Evolutionary conservation across 1,284 basidiomycete genomes (phyloP), one percentile per base, ranked within the genome.

Genomic region (Boletus semigastroideus): DNA sequence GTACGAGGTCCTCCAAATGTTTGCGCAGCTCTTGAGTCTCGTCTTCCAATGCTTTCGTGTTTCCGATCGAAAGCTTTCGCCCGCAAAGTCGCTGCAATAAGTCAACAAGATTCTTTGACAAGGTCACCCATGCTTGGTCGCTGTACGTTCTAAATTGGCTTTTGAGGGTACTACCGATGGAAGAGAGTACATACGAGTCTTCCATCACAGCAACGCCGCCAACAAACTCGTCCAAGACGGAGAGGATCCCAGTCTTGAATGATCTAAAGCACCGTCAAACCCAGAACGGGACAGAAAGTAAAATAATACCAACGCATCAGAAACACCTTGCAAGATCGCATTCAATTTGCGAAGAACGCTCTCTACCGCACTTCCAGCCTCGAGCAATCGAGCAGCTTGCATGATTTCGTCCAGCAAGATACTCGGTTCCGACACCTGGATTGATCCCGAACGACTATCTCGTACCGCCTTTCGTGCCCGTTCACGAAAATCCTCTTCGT

Each of bases 401-500:
- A 86, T 67, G 17, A 90, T 64, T 36, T 84, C 81, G 36, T 83
- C 78, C 42, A 86, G 60, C 5, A 76, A 74, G 9, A 72, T 60
- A 46, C 79, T 79, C 1, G 78, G 77, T 37, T 84, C 81, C 1
- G 78, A 78, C 7, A 65, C 63, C 10, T 71, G 65, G 19, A 71
- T 62, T 22, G 73, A 65, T 49, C 77, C 73, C 14, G 58, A 65
- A 36, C 60, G 60, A 42, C 59, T 66, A 48, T 66, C 59, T 37
- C 64, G 64, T 51, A 84, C 71, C n/a, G 80, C 61, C 56, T 66
- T 71, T 13, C 75, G 73, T 16, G 80, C 74, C 31, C 80, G 79
- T 52, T 91, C 85, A 17, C 84, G 81, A 68, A 92, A 77, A 49
- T 94, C 90, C 64, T 90, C 86, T 66, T 92, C 87, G 67, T 96